These are phyloP conservation scores for Leccinum variicolor DNA, from an alignment of 768 basidiomycete genomes.

Conservation along the genomic window DNA sequence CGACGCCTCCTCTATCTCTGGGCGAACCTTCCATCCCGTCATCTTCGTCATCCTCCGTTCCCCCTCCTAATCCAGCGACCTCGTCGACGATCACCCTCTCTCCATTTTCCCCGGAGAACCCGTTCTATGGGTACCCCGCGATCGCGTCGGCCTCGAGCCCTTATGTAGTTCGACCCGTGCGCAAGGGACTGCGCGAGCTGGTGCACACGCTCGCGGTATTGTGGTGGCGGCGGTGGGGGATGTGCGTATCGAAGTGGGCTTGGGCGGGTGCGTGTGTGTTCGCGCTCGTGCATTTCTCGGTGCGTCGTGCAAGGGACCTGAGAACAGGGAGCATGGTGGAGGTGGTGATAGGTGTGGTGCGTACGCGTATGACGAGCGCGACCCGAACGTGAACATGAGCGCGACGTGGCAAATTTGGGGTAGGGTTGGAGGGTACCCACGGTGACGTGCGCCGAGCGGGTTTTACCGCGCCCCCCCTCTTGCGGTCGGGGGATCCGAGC, in stretches of 20 bases:
- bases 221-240: conserved; percentile 66
- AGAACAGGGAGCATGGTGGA: neutral
- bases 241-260: conserved; percentile 20
- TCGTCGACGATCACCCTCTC: conserved; percentile 32
- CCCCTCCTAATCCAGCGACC: neutral
- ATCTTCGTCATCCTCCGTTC: neutral
- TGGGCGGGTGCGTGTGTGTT: conserved; percentile 31
- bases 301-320: neutral
- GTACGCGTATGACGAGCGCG: neutral
- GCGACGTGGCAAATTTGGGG: neutral
- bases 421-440: neutral
- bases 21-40: neutral
- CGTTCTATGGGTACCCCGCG: conserved; percentile 73
- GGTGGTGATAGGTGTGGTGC: neutral
- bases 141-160: conserved; percentile 28
- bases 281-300: conserved; percentile 16
- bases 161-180: conserved; percentile 53
- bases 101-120: conserved; percentile 61
- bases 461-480: neutral
- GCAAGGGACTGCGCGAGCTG: conserved; percentile 67
- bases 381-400: neutral
- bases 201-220: conserved; percentile 56
- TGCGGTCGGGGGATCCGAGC: neutral
- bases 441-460: neutral
- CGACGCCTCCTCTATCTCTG: neutral